These are phyloP conservation scores for Colletotrichum spinosum DNA, from an alignment of 2,329 filamentous ascomycete genomes.

Conservation along the genomic window DNA sequence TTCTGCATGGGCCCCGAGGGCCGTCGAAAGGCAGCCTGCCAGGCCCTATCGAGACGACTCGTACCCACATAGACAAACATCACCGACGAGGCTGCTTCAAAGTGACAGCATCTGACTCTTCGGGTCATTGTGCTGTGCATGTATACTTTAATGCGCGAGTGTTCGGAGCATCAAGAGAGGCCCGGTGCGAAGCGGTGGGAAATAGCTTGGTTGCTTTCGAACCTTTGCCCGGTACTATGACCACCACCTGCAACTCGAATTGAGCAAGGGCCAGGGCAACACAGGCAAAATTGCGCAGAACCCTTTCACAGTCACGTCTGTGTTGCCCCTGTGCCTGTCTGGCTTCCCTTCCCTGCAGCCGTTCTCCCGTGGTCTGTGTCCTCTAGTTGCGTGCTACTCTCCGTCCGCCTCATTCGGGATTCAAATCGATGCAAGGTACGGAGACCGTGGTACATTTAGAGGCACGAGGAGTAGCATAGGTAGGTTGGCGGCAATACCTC, in stretches of 20 bases:
- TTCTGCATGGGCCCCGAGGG: not conserved
- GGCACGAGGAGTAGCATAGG: conserved; percentile 28
- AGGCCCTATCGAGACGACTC: conserved; percentile 1
- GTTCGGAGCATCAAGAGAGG: too few species aligned
- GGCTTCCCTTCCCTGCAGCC: conserved; percentile 35
- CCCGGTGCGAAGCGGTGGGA: conserved; percentile 8
- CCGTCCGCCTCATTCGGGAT: conserved; percentile 35
- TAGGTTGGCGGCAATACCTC: conserved; percentile 1
- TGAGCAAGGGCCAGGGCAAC: conserved; percentile 32
- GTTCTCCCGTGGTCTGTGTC: conserved; percentile 39
- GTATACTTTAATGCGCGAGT: conserved; percentile 11
- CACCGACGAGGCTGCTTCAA: not conserved
- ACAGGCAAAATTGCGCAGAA: conserved; percentile 35
- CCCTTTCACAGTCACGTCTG: conserved; percentile 31
- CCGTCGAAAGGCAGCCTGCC: not conserved
- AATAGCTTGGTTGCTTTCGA: conserved; percentile 23
- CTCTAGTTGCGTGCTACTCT: conserved; percentile 9
- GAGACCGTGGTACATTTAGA: conserved; percentile 11
- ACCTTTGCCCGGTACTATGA: not conserved
- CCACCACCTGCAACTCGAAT: conserved; percentile 16
- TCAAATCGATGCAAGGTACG: conserved; percentile 36
- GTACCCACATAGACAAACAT: conserved; percentile 2
- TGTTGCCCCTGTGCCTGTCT: conserved; percentile 36
- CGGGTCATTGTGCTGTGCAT: conserved; percentile 10
- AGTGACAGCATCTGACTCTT: conserved; percentile 7